Base-by-base conservation (phyloP, 805 yeast genomes). In the Sugiyamaella qingdaonensis region DNA sequence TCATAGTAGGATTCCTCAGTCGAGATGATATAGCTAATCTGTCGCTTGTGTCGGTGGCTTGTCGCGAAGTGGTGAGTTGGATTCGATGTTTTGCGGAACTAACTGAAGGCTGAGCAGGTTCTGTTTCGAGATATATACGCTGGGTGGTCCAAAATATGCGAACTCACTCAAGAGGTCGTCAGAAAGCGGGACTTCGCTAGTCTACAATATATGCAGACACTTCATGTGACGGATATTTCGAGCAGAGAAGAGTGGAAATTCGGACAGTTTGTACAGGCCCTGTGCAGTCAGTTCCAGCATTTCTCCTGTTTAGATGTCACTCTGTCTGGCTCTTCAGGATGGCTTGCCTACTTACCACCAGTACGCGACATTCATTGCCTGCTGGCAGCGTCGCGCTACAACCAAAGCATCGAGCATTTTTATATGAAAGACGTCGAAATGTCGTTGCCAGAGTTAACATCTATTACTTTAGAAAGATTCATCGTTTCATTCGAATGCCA, bases 311-410 rank as follows among this genome's bases (percentile, higher is more conserved):
- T 49, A 4, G 48, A 49, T 13, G 44, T 49, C 4, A 27, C 35
- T 4, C n/a, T 49, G 33, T 21, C 47, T 10, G 52, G 52, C 3
- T 49, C 52, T 14, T 49, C 52, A 10, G 45, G 52, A 13, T 49
- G 52, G 52, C 34, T 37, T 9, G 39, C 34, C 5, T 49, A 49
- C 21, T 21, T 49, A 11, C 52, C 52, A 21, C 18, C 29, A 19
- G 31, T 36, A 13, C 4, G 10, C 2, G 4, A 14, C 4, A 41
- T 48, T n/a, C 29, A 14, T 21, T 24, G 18, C 24, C 10, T 48
- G 32, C 2, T 10, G 31, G 51, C 39, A 11, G 13, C 16, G 4
- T 37, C 51, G 4, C 24, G 43, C 13, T 5, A 16, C 21, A 39
- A 39, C 21, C 43, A 39, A 21, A 39, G 43, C 43, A 39, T 39